Evolutionary conservation across 768 basidiomycete genomes (phyloP), one percentile per base, ranked within the genome.

Genomic region (Boletus vermiculosoides): DNA sequence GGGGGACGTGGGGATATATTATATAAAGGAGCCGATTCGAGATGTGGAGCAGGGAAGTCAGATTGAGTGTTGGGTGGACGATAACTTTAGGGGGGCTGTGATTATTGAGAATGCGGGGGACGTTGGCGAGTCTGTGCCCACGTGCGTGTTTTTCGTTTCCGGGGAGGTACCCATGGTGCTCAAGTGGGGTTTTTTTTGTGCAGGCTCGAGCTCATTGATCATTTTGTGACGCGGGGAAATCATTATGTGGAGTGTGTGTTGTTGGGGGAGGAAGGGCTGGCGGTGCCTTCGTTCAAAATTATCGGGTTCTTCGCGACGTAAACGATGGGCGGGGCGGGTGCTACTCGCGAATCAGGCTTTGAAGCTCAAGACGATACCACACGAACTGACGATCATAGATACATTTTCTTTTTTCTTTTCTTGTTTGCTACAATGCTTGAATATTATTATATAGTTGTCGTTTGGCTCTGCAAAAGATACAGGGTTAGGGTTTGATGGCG

Each of bases 11-110:
- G 94, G 90, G 37, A 79, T 99, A 10, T 98, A 98, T 74, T 97
- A 86, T 73, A 57, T 98, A 33, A 82, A 82, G 69, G 92, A 94
- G 59, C 87, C 92, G 12, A 74, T 78, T 48, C 66, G 65, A 25
- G 69, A 76, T 18, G 77, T 84, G 36, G 85, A 82, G 6, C 76
- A 82, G 57, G 88, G 91, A 33, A 86, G 86, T 63, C 79, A 82
- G 51, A 78, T 95, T 4, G 84, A 90, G 65, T 98, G 97, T 71
- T 98, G 96, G 96, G 97, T 99, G 33, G 97, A 99, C 71, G 95
- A 99, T 71, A 99, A 99, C 69, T 83, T 86, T 60, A 73, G 65
- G 0, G 96, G 97, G 5, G 87, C 85, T 30, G 83, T 83, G 58
- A 79, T 85, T 41, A 78, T 98, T 55, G 83, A 86, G 71, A 95